These are phyloP conservation scores for Phytophthora rubi DNA, from an alignment of 352 stramenopile species.

Conservation along the genomic window DNA sequence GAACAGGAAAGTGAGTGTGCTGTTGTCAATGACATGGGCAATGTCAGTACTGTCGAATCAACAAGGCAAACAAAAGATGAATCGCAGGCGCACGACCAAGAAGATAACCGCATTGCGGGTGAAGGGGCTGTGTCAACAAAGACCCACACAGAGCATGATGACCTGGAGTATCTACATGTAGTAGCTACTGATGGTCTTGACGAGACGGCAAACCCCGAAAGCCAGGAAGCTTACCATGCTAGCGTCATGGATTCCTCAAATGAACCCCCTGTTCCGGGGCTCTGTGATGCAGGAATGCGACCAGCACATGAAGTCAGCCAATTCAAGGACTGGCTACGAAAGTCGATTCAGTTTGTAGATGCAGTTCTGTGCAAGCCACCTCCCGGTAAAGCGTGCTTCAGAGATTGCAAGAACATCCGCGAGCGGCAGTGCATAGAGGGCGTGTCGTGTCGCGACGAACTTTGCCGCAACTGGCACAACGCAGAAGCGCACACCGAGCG, in stretches of 20 bases:
- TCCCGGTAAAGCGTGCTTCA: conserved; percentile 46
- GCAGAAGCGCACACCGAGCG: conserved; percentile 64
- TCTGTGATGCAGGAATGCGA: conserved; percentile 64
- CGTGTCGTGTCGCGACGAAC: conserved; percentile 50
- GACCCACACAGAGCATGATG: too few relatives aligned
- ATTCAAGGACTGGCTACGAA: conserved; percentile 63
- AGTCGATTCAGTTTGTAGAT: conserved; percentile 68
- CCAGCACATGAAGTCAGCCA: conserved; percentile 51
- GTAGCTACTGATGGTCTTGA: background rate
- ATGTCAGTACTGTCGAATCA: background rate
- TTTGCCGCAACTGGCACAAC: conserved; percentile 72
- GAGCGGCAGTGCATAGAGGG: conserved; percentile 54
- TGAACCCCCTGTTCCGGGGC: conserved; percentile 40
- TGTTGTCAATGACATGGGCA: background rate
- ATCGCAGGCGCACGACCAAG: background rate
- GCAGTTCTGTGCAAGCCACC: conserved; percentile 60
- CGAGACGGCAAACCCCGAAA: background rate
- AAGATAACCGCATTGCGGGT: background rate
- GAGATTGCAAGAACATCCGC: conserved; percentile 56
- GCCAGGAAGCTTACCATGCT: background rate
- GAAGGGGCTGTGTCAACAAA: background rate
- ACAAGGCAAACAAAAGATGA: background rate
- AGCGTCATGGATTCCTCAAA: background rate
- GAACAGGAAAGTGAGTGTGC: background rate
- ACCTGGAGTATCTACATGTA: background rate